phyloP scores from a whole-genome alignment of 1,284 basidiomycete genomes.

The Gymnopus androsaceus region DNA sequence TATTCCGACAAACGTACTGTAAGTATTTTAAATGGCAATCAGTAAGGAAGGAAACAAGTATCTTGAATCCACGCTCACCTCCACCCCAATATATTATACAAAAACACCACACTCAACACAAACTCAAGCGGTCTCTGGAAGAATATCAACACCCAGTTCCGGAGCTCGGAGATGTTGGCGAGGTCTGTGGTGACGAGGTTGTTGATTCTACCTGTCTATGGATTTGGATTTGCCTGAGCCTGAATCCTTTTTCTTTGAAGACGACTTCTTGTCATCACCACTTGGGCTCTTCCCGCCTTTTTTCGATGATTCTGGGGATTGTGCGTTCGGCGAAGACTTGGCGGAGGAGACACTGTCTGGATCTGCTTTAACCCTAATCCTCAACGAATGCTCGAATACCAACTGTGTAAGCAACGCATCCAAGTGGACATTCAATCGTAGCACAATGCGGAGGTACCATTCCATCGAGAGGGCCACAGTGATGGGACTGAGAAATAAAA shows the following conservation, averaged over 20 bases:
- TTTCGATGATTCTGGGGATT: too few relatives aligned
- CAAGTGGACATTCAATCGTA: constrained; percentile 48
- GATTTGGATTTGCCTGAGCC: neutral
- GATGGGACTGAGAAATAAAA: constrained; percentile 35
- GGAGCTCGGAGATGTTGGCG: neutral
- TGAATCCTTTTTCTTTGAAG: neutral
- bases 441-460: constrained; percentile 51
- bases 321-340: neutral
- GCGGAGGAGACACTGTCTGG: constrained; percentile 19
- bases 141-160: neutral
- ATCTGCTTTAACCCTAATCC: constrained; percentile 49
- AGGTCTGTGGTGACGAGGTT: constrained; percentile 11
- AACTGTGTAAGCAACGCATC: constrained; percentile 70
- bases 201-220: neutral
- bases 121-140: constrained; percentile 1
- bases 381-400: constrained; percentile 56
- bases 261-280: neutral
- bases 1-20: constrained; percentile 8
- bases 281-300: too few relatives aligned
- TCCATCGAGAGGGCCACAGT: constrained; percentile 37
- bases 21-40: neutral
- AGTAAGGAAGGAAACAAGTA: neutral
- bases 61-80: neutral
- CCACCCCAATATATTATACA: constrained; percentile 5
- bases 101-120: constrained; percentile 2